Percentiles rank a stretch among this genome's conserved stretches.
Conservation (phyloP, 2,329 filamentous ascomycete species). For the Fusarium sp. region DNA sequence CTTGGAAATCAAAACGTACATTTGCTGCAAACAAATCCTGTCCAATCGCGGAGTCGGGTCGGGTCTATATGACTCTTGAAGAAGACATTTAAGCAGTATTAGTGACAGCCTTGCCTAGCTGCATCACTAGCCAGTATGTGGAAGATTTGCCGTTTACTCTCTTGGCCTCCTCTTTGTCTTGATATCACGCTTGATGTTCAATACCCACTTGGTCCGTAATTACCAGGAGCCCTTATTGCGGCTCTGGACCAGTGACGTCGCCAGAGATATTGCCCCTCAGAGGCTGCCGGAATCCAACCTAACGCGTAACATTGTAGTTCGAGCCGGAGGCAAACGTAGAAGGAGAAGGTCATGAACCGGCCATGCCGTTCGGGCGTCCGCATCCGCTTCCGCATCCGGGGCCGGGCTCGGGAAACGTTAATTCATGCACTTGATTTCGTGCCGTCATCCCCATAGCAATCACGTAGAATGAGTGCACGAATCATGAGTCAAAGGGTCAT, state of each 20-base stretch:
- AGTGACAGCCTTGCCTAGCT: not conserved
- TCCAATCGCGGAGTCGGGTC: not conserved
- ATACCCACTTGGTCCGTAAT: conserved; percentile 17
- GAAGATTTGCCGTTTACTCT: not conserved
- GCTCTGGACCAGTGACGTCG: conserved; percentile 26
- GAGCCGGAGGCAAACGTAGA: conserved; percentile 1
- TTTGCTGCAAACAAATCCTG: conserved; percentile 1
- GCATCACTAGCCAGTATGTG: not conserved
- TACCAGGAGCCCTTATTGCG: not conserved
- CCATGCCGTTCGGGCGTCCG: conserved; percentile 28
- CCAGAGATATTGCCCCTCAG: not conserved
- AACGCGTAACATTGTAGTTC: too few species aligned
- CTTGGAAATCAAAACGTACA: conserved; percentile 37
- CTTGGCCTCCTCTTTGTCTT: not conserved
- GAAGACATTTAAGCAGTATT: not conserved
- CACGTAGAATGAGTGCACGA: conserved; percentile 2
- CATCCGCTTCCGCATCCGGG: conserved; percentile 16
- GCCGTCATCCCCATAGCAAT: conserved; percentile 8
- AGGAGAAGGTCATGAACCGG: conserved; percentile 16
- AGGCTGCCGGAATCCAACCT: conserved; percentile 1
- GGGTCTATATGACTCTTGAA: not conserved
- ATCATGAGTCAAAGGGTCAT: conserved; percentile 29
- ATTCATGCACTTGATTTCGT: conserved; percentile 1
- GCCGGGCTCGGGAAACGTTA: conserved; percentile 16
- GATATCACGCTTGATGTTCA: conserved; percentile 1